A percentile compares a stretch with the other conserved stretches of the same genome.
Conservation (phyloP, 2,329 filamentous ascomycete species). For the Sporothrix globosa region DNA sequence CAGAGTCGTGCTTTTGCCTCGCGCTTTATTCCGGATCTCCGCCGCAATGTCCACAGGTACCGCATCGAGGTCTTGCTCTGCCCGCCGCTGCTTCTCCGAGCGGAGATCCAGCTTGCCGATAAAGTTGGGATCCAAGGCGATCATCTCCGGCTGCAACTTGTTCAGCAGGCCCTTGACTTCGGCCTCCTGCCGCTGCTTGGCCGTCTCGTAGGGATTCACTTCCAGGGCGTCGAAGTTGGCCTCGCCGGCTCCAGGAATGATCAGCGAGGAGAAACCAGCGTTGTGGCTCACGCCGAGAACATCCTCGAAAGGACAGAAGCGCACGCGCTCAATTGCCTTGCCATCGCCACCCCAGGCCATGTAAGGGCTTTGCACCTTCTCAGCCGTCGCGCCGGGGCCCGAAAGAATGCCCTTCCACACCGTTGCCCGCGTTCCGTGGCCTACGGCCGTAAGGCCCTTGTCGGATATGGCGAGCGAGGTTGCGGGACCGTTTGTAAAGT, state of each 20-base stretch:
- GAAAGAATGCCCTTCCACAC: slow-evolving; percentile 81
- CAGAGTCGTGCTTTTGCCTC: slow-evolving; percentile 80
- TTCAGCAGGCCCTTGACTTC: slow-evolving; percentile 90
- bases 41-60: slow-evolving; percentile 61
- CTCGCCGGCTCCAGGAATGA: slow-evolving; percentile 94
- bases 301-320: slow-evolving; percentile 96
- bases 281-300: slow-evolving; percentile 78
- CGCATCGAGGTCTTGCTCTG: slow-evolving; percentile 78
- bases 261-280: slow-evolving; percentile 82
- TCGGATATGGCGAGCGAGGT: slow-evolving; percentile 87
- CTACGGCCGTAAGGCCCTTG: slow-evolving; percentile 81
- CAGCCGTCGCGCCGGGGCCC: slow-evolving; percentile 63
- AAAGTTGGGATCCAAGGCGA: slow-evolving; percentile 88
- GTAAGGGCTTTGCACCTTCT: slow-evolving; percentile 84
- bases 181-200: slow-evolving; percentile 86
- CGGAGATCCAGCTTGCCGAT: slow-evolving; percentile 85
- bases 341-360: slow-evolving; percentile 92
- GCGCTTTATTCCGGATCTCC: slow-evolving; percentile 72
- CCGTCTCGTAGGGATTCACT: slow-evolving; percentile 91
- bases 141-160: slow-evolving; percentile 97
- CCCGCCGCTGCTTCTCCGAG: slow-evolving; percentile 74
- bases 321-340: slow-evolving; percentile 74
- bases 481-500: slow-evolving; percentile 80
- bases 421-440: slow-evolving; percentile 85
- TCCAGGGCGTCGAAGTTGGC: slow-evolving; percentile 95